phyloP scores from a whole-genome alignment of 148 eudicot genomes.

The Limonium bicolor region DNA sequence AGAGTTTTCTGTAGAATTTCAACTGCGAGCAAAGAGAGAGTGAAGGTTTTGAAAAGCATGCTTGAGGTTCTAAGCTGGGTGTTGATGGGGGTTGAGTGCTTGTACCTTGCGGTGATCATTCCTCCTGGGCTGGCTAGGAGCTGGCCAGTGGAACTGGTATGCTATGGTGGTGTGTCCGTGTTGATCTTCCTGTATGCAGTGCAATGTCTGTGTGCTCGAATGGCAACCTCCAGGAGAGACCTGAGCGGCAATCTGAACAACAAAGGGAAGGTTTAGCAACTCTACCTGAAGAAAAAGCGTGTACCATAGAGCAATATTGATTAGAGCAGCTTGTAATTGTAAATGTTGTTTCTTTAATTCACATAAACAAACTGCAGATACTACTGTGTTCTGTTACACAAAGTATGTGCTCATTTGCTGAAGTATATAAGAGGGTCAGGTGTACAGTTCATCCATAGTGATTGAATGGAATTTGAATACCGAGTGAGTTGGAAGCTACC shows the following conservation, averaged over 20 bases:
- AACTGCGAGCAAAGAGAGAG: conserved; percentile 9
- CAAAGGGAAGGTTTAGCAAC: no score
- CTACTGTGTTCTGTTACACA: no score
- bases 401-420: no score
- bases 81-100: conserved; percentile 21
- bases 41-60: conserved; percentile 7
- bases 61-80: conserved; percentile 27
- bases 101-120: conserved; percentile 14
- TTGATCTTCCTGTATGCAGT: conserved; percentile 28
- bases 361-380: no score
- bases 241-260: conserved; percentile 12
- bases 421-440: no score
- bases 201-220: conserved; percentile 8
- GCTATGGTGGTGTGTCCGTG: conserved; percentile 19
- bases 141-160: conserved; percentile 11
- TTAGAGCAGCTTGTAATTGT: no score
- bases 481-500: no score
- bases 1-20: conserved; percentile 23
- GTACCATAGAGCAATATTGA: no score
- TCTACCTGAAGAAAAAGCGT: no score
- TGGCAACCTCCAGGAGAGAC: conserved; percentile 1
- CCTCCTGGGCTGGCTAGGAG: conserved; percentile 13
- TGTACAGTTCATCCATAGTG: no score
- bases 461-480: no score
- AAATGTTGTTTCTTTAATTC: no score